Conservation (phyloP, 2,329 filamentous ascomycete genomes). For the Aureobasidium sp. region DNA sequence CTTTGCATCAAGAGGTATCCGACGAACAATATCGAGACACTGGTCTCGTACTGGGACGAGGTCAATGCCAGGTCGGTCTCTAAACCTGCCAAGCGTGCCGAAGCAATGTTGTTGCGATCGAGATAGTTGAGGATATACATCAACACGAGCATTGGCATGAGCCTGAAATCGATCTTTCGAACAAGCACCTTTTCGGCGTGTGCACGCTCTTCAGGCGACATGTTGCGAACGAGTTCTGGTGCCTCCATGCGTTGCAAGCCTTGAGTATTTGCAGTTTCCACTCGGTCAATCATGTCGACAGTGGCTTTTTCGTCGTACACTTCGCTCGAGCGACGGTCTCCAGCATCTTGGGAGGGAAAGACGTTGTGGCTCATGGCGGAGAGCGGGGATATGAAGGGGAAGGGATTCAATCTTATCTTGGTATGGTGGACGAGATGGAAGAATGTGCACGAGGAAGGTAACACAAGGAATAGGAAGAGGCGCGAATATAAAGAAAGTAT, state of each 20-base stretch:
- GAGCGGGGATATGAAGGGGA: neutral
- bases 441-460: neutral
- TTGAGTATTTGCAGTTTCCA: neutral
- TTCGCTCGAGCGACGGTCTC: neutral
- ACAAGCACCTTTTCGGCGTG: constrained; percentile 49
- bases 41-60: constrained; percentile 40
- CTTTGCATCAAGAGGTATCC: constrained; percentile 32
- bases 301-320: constrained; percentile 1
- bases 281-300: constrained; percentile 13
- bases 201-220: constrained; percentile 16
- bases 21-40: constrained; percentile 39
- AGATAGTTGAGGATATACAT: constrained; percentile 75
- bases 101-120: constrained; percentile 52
- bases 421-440: neutral
- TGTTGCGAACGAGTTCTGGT: constrained; percentile 14
- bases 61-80: constrained; percentile 40
- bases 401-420: neutral
- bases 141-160: constrained; percentile 63
- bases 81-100: constrained; percentile 52
- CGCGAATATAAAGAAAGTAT: neutral
- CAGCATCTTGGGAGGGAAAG: neutral
- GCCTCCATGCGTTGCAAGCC: neutral
- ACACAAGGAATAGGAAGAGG: neutral
- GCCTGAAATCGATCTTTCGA: constrained; percentile 62
- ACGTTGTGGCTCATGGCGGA: constrained; percentile 1